Evolutionary conservation across 2,329 filamentous ascomycete genomes (phyloP).

Genomic region (Knoxdaviesia proteae): DNA sequence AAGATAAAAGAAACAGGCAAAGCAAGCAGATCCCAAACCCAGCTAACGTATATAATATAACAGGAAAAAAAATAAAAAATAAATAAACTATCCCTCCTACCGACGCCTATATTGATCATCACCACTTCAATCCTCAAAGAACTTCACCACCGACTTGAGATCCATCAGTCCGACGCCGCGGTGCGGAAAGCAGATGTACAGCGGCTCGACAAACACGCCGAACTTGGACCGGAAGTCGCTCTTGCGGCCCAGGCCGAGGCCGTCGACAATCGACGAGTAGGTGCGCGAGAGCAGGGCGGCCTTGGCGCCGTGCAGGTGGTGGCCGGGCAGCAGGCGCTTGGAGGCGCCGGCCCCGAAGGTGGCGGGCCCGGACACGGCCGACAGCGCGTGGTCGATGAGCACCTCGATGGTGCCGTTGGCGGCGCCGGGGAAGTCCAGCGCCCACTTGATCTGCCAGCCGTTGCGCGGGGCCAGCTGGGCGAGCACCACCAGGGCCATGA

Average conservation of each 20-base stretch:
- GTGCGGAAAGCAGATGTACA: constrained; percentile 79
- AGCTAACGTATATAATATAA: no score
- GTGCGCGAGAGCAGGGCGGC: constrained; percentile 66
- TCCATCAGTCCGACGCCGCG: constrained; percentile 68
- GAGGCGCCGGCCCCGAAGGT: constrained; percentile 79
- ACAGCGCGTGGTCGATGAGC: constrained; percentile 51
- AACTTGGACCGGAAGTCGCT: constrained; percentile 82
- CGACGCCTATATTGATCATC: neutral
- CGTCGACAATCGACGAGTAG: constrained; percentile 64
- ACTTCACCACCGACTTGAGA: constrained; percentile 68
- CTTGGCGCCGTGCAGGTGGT: constrained; percentile 61
- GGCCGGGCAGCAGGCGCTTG: constrained; percentile 51
- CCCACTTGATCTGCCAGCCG: constrained; percentile 90
- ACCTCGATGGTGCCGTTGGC: constrained; percentile 78
- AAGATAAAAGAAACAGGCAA: no score
- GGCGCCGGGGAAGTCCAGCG: constrained; percentile 75
- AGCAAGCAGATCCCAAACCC: no score
- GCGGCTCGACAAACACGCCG: constrained; percentile 61
- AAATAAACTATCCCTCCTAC: neutral
- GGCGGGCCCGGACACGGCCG: constrained; percentile 29
- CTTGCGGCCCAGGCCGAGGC: constrained; percentile 66
- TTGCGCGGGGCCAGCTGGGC: constrained; percentile 61
- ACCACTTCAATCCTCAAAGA: constrained; percentile 38
- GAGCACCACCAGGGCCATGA: constrained; percentile 62
- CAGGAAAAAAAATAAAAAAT: no score